These are phyloP conservation scores for Beauveria sp. DNA, from an alignment of 2,329 filamentous ascomycete genomes.

Conservation along the genomic window DNA sequence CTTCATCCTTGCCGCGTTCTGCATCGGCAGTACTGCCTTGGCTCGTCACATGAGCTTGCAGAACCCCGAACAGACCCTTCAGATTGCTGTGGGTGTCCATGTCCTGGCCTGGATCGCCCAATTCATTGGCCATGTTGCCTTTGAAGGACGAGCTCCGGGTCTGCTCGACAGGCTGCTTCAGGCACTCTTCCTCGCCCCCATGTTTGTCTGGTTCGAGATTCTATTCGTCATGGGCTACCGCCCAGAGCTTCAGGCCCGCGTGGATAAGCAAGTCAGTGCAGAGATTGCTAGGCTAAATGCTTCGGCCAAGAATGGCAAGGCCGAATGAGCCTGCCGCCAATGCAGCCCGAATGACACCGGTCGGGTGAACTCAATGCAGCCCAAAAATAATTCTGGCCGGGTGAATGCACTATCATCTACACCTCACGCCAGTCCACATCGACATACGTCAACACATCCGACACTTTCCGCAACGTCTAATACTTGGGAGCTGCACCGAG, in stretches of 20 bases:
- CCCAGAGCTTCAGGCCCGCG: constrained; percentile 72
- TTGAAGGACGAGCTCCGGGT: constrained; percentile 81
- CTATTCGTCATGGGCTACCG: constrained; percentile 88
- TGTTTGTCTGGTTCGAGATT: constrained; percentile 95
- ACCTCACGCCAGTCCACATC: neutral
- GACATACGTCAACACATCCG: neutral
- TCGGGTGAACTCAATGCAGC: too few species aligned
- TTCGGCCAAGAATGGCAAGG: constrained; percentile 47
- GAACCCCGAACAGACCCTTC: constrained; percentile 40
- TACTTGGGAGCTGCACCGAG: neutral
- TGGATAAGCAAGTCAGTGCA: constrained; percentile 66
- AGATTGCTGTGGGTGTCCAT: constrained; percentile 58
- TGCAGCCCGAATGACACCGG: neutral
- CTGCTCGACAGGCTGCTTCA: constrained; percentile 87
- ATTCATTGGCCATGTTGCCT: constrained; percentile 85
- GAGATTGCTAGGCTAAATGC: constrained; percentile 70
- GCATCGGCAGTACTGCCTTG: constrained; percentile 66
- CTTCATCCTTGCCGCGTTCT: constrained; percentile 63
- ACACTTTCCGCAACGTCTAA: neutral
- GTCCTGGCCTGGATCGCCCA: constrained; percentile 77
- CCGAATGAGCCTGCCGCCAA: constrained; percentile 30
- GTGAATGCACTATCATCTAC: neutral
- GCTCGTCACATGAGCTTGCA: constrained; percentile 66
- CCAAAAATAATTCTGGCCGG: neutral
- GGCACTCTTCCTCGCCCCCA: constrained; percentile 83